Evolutionary conservation across 1,284 basidiomycete genomes (phyloP), one percentile per base, ranked within the genome.

Genomic region (Trichosporon coremiiforme): DNA sequence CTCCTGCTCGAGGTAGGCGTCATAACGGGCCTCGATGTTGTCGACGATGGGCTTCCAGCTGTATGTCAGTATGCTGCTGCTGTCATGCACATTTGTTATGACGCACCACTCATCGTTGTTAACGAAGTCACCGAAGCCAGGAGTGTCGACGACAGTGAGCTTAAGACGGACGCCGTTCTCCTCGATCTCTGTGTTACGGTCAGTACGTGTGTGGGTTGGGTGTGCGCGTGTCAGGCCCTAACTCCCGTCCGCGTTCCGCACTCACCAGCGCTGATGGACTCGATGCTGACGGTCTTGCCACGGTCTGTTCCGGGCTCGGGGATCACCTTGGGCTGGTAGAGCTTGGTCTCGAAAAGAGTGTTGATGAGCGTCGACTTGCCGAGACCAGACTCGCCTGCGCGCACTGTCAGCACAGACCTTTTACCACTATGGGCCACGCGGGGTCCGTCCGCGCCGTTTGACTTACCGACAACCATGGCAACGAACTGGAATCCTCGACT

Each of bases 291-390:
- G 6, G 95, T 98, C 85, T 92, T 92, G 50, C 93, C 88, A 68
- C 89, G 87, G 83, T 98, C 95, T 47, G 90, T 88, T 69, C 93
- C 90, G 50, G 95, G 95, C 68, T 90, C 89, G 41, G 91, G 86
- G 67, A 91, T 88, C 74, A 91, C 89, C 85, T 94, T 95, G 71
- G 91, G 89, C 67, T 92, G 90, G 84, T 97, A 96, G 72, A 98
- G 90, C 72, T 89, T 89, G 64, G 95, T 96, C 82, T 96, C 94
- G 88, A 98, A 98, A 74, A 98, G 88, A 20, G 95, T 98, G 85
- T 98, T 98, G 83, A 98, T 90, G 80, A 98, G 88, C 10, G 95
- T 98, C 17, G 95, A 98, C 87, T 98, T 98, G 74, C 95, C 95
- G 74, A 98, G 87, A 68, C 95, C 95, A 66, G 95, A 97, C 86